Percentiles rank a stretch among this genome's conserved stretches.
Evolutionary conservation across 2,329 filamentous ascomycete species (phyloP).

Genomic region (Cladosporium cucumerinum): DNA sequence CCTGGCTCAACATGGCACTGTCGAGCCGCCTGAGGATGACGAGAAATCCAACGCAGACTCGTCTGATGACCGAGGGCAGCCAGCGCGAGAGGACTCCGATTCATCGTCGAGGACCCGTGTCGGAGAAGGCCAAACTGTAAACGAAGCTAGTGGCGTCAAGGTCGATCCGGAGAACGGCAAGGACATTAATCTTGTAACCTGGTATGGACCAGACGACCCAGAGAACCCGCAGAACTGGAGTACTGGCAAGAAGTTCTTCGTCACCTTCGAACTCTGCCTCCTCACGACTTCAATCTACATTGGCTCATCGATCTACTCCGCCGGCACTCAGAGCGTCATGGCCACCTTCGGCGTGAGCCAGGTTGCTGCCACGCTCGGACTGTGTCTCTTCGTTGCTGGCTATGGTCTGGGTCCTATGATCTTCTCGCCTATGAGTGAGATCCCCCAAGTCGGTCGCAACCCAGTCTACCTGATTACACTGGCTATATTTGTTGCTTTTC

Average conservation of each 20-base stretch:
- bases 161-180: constrained; percentile 53
- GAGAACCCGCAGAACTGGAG: constrained; percentile 37
- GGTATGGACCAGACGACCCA: constrained; percentile 49
- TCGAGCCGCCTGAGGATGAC: constrained; percentile 35
- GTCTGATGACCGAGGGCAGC: constrained; percentile 2
- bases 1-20: constrained; percentile 46
- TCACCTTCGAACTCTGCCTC: constrained; percentile 45
- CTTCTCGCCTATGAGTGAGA: constrained; percentile 45
- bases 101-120: constrained; percentile 26
- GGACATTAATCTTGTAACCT: constrained; percentile 50
- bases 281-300: constrained; percentile 51
- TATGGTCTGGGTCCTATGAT: constrained; percentile 48
- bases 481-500: constrained; percentile 46
- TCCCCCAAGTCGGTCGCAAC: constrained; percentile 48
- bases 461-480: constrained; percentile 48
- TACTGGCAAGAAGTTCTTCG: constrained; percentile 37
- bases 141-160: constrained; percentile 40
- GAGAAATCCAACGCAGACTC: constrained; percentile 22
- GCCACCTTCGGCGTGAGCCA: constrained; percentile 42
- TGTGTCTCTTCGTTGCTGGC: constrained; percentile 50
- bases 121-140: constrained; percentile 27
- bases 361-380: constrained; percentile 44
- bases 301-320: constrained; percentile 50
- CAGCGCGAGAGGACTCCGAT: constrained; percentile 16
- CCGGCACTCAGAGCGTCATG: constrained; percentile 41